Percentiles rank a stretch among this genome's conserved stretches.
phyloP scores from a whole-genome alignment of 345 rosid genomes.

The Orychophragmus violaceus region DNA sequence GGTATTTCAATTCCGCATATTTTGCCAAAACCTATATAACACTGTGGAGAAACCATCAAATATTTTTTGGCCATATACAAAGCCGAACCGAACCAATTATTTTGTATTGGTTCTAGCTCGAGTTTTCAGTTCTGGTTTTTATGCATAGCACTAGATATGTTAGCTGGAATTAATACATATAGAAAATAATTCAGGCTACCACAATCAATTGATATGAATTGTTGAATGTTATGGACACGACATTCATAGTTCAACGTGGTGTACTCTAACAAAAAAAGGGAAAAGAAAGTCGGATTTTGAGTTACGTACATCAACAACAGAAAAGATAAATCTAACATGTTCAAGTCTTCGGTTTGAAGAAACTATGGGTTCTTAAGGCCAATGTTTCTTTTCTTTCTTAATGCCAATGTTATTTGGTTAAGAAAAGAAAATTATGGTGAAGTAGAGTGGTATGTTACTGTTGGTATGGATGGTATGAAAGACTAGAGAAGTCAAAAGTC shows the following conservation, averaged over 20 bases:
- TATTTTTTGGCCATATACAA: too few species aligned
- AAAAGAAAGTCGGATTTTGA: not conserved
- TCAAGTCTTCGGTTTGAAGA: not conserved
- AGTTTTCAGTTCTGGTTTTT: too few species aligned
- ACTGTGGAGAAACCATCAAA: too few species aligned
- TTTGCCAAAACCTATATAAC: too few species aligned
- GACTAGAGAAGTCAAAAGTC: conserved; percentile 15
- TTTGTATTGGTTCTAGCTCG: too few species aligned
- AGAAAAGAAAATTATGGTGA: not conserved
- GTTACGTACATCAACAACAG: too few species aligned
- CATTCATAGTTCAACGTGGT: not conserved
- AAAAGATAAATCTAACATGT: not conserved
- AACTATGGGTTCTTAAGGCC: not conserved
- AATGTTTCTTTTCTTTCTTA: not conserved
- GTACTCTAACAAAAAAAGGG: not conserved
- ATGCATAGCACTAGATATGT: too few species aligned
- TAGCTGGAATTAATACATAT: not conserved
- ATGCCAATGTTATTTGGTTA: not conserved
- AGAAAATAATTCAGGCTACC: not conserved
- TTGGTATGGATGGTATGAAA: not conserved
- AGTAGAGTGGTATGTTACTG: not conserved
- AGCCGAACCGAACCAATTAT: too few species aligned
- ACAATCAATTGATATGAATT: not conserved
- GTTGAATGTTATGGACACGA: not conserved
- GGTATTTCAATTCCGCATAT: too few species aligned